phyloP scores from a whole-genome alignment of 2,329 filamentous ascomycete species.

The Calonectria naviculata region DNA sequence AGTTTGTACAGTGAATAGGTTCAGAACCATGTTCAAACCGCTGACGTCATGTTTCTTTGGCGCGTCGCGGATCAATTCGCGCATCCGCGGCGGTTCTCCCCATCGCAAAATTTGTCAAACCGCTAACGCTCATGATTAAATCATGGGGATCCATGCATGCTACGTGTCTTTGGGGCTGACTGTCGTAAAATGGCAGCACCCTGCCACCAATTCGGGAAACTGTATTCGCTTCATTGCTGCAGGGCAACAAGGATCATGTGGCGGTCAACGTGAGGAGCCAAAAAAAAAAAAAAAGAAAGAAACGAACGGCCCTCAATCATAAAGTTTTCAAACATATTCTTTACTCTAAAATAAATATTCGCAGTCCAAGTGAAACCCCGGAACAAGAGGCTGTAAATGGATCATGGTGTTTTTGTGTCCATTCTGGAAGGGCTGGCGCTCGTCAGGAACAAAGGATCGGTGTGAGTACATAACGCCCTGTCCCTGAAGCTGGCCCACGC shows the following conservation, averaged over 20 bases:
- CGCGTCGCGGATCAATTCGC: not conserved
- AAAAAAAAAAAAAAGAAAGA: not conserved
- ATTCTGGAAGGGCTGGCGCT: slow-evolving; percentile 13
- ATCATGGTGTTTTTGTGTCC: not conserved
- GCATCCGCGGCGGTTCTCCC: not conserved
- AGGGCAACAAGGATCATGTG: slow-evolving; percentile 10
- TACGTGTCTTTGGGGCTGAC: not conserved
- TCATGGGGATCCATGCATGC: not conserved
- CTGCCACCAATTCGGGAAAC: not conserved
- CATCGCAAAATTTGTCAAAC: not conserved
- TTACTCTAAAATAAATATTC: not conserved
- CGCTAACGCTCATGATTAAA: too few relatives aligned
- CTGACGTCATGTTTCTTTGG: not conserved
- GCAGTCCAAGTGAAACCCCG: not conserved
- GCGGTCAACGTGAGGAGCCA: slow-evolving; percentile 9
- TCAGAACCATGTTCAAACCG: not conserved
- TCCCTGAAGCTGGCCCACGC: not conserved
- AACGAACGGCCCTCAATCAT: not conserved
- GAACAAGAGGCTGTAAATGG: not conserved
- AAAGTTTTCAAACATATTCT: not conserved
- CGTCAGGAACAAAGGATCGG: slow-evolving; percentile 12
- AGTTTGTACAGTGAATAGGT: too few relatives aligned
- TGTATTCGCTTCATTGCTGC: not conserved
- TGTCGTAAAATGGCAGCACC: not conserved
- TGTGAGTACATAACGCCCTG: slow-evolving; percentile 10